Evolutionary conservation across 225 moss, liverwort and hornwort genomes (phyloP), one percentile per base, ranked within the genome.

Genomic region (Bryum argenteum): DNA sequence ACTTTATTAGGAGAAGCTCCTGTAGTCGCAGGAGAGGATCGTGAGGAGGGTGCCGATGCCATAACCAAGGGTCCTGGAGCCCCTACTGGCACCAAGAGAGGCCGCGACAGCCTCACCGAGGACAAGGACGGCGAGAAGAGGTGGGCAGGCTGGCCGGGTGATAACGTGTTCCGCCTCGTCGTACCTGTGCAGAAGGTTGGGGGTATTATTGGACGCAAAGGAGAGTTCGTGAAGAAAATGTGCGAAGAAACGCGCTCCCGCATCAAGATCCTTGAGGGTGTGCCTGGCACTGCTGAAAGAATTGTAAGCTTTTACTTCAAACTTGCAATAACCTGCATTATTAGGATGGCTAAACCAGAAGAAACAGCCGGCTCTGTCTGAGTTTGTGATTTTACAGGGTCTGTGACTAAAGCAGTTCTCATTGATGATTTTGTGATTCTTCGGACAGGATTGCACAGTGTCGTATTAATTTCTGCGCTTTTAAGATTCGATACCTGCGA

Each of bases 171-270:
- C 67, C 94, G 97, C 13, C 82, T 98, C 11, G 82, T 98, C 17
- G 97, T 94, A 66, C 91, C 94, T 9, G 94, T 94, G 56, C 92
- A 94, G 72, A 98, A 98, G 85, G 97, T 98, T 9, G 97, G 97
- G 14, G 94, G 97, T 42, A 98, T 98, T 71, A 98, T 98, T 66
- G 97, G 97, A 12, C 94, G 97, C 3, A 98, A 98, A 78, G 97
- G 97, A 12, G 97, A 98, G 80, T 98, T 98, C 52, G 94, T 94
- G 77, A 98, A 98, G 78, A 98, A 92, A 80, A 98, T 98, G 97
- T 98, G 97, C 52, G 97, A 98, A 67, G 97, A 98, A 66, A 98
- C 97, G 22, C 89, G 97, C 33, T 90, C 97, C 53, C 75, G 97
- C 75, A 94, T 98, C 82, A 98, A 98, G 84, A 98, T 98, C 59